Evolutionary conservation across 1,284 basidiomycete genomes (phyloP), one percentile per base, ranked within the genome.

Genomic region (Coniophora puteana): DNA sequence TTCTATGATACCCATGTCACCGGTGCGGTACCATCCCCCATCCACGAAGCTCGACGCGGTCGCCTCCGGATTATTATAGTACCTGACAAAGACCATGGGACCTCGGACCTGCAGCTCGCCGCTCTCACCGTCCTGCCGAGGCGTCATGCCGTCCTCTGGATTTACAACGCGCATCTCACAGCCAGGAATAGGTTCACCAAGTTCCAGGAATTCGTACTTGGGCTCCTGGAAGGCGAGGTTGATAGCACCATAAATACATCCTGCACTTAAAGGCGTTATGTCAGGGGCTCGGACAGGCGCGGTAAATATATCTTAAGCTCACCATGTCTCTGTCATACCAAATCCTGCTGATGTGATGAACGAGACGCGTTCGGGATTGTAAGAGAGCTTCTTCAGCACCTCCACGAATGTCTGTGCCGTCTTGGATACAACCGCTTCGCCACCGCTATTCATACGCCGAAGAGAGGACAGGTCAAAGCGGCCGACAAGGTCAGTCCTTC

Each of bases 321-420:
- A 54, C 49, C 53, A 55, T 28, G 67, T 69, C 47, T 69, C 67
- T 0, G 58, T 69, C 67, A 69, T 69, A 30, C 67, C 66, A 23
- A 67, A 69, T 5, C 67, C 67, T 20, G 59, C 53, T 17, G 66
- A 50, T 11, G 68, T 53, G 14, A 50, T 51, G 36, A 61, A 43
- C 1, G 49, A 49, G 4, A 42, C 36, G 18, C 58, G 25, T 41
- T 51, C 53, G 1, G 59, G 42, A 32, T 53, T 52, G 35, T 27
- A 51, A 28, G 17, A 28, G 25, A 59, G 56, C 3, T 48, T 49
- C 41, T 59, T 62, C 17, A 69, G 39, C 1, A 59, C 47, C 21
- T 57, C 50, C 7, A 54, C 49, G 24, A 69, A 64, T 6, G 56
- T 55, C 5, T 62, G 47, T 1, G 65, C 67, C 1, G 65, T 68